Conservation (phyloP, 2,329 filamentous ascomycete species). For the Pseudodiploospora longispora region DNA sequence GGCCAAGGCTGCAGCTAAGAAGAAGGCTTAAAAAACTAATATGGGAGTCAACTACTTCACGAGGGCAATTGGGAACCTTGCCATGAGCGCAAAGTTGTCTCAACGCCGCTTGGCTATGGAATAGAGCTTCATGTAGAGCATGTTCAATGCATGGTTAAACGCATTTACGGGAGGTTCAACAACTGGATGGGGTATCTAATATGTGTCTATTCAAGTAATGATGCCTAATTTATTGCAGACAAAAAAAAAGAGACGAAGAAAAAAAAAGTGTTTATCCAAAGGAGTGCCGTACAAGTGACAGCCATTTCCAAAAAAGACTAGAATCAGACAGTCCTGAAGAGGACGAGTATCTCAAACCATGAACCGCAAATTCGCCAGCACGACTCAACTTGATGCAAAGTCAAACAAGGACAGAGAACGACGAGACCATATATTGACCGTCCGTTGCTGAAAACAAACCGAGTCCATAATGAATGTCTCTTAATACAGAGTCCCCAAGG, state of each 20-base stretch:
- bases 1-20: slow-evolving; percentile 74
- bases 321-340: slow-evolving; percentile 19
- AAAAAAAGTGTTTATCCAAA: slow-evolving; percentile 16
- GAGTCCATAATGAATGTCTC: slow-evolving; percentile 7
- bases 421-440: slow-evolving; percentile 3
- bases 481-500: slow-evolving; percentile 1
- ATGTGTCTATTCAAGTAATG: slow-evolving; percentile 24
- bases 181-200: slow-evolving; percentile 24
- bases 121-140: too few species aligned
- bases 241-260: slow-evolving; percentile 8
- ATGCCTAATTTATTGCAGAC: slow-evolving; percentile 10
- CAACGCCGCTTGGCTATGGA: too few species aligned
- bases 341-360: slow-evolving; percentile 4
- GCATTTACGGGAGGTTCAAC: too few species aligned
- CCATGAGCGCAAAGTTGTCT: too few species aligned
- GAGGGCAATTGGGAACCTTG: too few species aligned
- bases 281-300: slow-evolving; percentile 14
- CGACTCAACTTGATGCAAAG: slow-evolving; percentile 6
- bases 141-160: too few species aligned
- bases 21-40: slow-evolving; percentile 61
- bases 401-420: slow-evolving; percentile 5
- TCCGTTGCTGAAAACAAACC: slow-evolving; percentile 12
- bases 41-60: not conserved
- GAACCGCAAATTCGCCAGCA: slow-evolving; percentile 4
- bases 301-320: slow-evolving; percentile 17